Percentiles rank a stretch among this genome's conserved stretches.
Conservation (phyloP, 345 rosid species). For the Mangifera indica region DNA sequence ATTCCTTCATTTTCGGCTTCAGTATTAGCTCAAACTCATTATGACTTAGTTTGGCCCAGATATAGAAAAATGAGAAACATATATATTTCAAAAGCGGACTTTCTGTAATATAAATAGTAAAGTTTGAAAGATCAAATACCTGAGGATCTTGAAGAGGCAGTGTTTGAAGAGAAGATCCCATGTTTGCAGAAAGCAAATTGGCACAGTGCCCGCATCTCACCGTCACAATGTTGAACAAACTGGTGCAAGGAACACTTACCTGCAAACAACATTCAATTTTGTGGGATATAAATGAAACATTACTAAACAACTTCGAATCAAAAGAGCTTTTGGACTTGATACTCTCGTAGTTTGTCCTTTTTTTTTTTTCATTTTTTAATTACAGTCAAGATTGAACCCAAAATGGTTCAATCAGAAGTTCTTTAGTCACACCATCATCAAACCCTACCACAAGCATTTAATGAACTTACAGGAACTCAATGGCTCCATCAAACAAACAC, state of each 20-base stretch:
- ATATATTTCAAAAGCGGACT: no score
- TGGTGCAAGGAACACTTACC: conserved; percentile 90
- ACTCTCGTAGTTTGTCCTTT: background rate
- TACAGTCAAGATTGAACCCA: background rate
- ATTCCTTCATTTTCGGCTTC: background rate
- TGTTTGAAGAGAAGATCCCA: conserved; percentile 66
- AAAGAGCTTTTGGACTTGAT: background rate
- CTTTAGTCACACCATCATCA: background rate
- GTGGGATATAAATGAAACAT: background rate
- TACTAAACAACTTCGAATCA: background rate
- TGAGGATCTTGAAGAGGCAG: conserved; percentile 57
- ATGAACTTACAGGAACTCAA: background rate
- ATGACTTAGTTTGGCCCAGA: no score
- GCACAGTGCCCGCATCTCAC: conserved; percentile 96
- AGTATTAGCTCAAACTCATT: no score
- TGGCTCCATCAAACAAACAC: background rate
- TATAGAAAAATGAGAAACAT: no score
- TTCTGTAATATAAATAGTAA: no score
- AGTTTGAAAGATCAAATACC: conserved; percentile 27
- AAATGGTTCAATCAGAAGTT: background rate
- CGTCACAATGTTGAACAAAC: conserved; percentile 67
- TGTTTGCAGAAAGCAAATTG: conserved; percentile 78
- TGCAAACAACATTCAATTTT: conserved; percentile 25
- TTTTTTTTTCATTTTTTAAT: no score
- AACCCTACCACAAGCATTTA: conserved; percentile 1